Percentiles rank a stretch among this genome's conserved stretches.
These are phyloP conservation scores for Cladophialophora bantiana DNA, from an alignment of 2,329 filamentous ascomycete species.

Conservation along the genomic window DNA sequence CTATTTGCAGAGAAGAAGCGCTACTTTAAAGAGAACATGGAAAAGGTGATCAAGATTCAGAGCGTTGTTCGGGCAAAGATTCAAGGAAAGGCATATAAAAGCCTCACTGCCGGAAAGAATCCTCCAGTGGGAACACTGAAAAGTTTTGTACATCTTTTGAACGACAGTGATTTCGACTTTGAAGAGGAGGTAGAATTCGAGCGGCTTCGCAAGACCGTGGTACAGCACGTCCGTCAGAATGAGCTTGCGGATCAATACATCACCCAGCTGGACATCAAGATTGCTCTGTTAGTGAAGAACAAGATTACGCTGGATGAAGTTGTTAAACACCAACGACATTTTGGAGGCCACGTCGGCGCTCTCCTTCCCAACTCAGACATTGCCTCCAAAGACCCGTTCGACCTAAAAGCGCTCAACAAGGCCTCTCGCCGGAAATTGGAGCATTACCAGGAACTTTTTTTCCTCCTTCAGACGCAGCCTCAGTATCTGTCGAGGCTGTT, in stretches of 20 bases:
- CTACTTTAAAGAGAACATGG: constrained; percentile 95
- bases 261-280: constrained; percentile 98
- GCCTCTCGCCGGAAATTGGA: constrained; percentile 94
- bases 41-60: constrained; percentile 98
- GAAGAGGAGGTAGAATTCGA: constrained; percentile 99
- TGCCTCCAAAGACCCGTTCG: constrained; percentile 87
- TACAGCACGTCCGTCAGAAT: constrained; percentile 96
- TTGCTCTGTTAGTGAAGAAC: constrained; percentile 97
- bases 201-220: constrained; percentile 89
- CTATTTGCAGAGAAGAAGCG: constrained; percentile 83
- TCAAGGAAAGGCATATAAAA: constrained; percentile 98
- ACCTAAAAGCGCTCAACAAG: constrained; percentile 97
- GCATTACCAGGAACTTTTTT: constrained; percentile 96
- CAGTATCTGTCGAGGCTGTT: constrained; percentile 92
- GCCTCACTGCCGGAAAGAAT: constrained; percentile 92
- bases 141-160: constrained; percentile 96
- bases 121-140: constrained; percentile 96
- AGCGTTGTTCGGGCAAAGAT: constrained; percentile 94
- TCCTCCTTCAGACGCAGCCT: constrained; percentile 93
- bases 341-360: constrained; percentile 84
- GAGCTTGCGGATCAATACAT: constrained; percentile 98
- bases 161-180: constrained; percentile 98
- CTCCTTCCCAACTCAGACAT: constrained; percentile 89
- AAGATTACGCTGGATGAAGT: constrained; percentile 99
- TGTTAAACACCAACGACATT: constrained; percentile 94